Conservation (phyloP, 148 eudicot species). For the Oxyria digyna region DNA sequence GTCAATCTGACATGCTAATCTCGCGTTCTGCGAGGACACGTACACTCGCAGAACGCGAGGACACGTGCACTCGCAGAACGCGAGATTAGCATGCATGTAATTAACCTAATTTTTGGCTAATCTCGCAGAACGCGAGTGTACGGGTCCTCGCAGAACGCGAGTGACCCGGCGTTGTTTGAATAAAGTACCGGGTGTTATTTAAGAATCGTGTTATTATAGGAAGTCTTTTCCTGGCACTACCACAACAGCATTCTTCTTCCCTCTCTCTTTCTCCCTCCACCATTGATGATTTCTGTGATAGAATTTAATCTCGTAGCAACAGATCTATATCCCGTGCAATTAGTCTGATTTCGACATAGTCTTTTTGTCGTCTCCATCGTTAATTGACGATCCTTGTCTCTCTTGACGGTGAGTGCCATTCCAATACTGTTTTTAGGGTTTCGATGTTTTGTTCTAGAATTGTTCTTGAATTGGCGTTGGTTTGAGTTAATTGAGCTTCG, state of each 20-base stretch:
- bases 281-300: neutral
- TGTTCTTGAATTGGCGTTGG: neutral
- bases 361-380: neutral
- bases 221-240: neutral
- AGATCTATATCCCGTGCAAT: neutral
- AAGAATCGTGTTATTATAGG: too few species aligned
- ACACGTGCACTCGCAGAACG: too few species aligned
- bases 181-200: too few species aligned
- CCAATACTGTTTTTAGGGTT: neutral
- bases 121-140: too few species aligned
- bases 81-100: too few species aligned
- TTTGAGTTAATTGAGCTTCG: neutral
- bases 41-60: too few species aligned
- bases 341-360: neutral
- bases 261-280: neutral
- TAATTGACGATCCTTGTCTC: neutral
- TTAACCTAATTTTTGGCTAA: too few species aligned
- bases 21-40: too few species aligned
- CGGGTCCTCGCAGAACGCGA: too few species aligned
- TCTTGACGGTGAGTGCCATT: constrained; percentile 1
- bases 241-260: neutral
- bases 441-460: neutral
- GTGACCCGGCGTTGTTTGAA: too few species aligned
- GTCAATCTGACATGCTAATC: too few species aligned
- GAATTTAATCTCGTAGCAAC: neutral